These are phyloP conservation scores for Candida neerlandica DNA, from an alignment of 1,139 yeast species.

Conservation along the genomic window DNA sequence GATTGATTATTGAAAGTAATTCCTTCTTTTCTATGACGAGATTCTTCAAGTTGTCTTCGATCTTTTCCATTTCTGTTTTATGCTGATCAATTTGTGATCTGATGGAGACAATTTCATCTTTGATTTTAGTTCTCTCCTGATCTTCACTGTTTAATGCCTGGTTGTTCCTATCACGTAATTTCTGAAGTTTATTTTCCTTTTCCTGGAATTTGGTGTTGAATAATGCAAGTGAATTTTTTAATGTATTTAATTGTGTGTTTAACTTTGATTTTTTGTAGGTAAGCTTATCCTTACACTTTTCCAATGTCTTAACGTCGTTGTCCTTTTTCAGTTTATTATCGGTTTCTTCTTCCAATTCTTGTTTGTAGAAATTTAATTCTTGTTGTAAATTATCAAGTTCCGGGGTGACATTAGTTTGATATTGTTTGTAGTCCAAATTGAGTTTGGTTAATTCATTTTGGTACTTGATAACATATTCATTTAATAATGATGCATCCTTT, in stretches of 20 bases:
- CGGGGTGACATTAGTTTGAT: conserved; percentile 20
- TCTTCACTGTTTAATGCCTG: conserved; percentile 24
- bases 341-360: conserved; percentile 35
- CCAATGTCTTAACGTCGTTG: conserved; percentile 35
- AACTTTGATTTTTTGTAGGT: conserved; percentile 36
- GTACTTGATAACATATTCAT: conserved; percentile 26
- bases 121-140: conserved; percentile 25
- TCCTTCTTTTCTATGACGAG: conserved; percentile 31
- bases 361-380: conserved; percentile 23
- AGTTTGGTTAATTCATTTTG: conserved; percentile 34
- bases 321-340: conserved; percentile 35
- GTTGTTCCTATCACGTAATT: conserved; percentile 28
- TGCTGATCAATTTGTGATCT: conserved; percentile 14
- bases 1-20: conserved; percentile 19
- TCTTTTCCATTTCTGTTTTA: conserved; percentile 22
- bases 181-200: conserved; percentile 25
- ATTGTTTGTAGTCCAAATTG: conserved; percentile 27
- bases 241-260: conserved; percentile 26
- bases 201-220: conserved; percentile 25
- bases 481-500: conserved; percentile 22
- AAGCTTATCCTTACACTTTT: conserved; percentile 31
- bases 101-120: conserved; percentile 18
- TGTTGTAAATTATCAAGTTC: conserved; percentile 29
- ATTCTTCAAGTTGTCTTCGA: conserved; percentile 29
- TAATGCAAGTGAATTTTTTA: conserved; percentile 23